A percentile compares a stretch with the other conserved stretches of the same genome.
Evolutionary conservation across 78 protist species (phyloP).

Genomic region (Dictyostelium discoideum): DNA sequence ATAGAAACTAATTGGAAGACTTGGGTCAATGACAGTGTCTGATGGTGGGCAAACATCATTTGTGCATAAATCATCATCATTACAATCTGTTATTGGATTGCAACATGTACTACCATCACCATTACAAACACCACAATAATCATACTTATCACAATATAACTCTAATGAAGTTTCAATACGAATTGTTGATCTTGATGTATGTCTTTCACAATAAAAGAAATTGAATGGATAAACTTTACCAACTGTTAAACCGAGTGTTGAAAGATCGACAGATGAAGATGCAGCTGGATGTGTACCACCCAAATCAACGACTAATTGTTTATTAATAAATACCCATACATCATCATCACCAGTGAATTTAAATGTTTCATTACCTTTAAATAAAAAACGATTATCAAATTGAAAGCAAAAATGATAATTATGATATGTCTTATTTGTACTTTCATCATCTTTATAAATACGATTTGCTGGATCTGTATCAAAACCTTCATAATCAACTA

Average conservation of each 20-base stretch:
- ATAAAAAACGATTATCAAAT: slow-evolving; percentile 13
- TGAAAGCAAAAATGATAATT: slow-evolving; percentile 71
- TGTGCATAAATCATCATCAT: slow-evolving; percentile 36
- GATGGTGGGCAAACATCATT: not conserved
- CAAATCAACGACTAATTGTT: slow-evolving; percentile 39
- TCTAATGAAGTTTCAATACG: slow-evolving; percentile 4
- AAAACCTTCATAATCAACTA: slow-evolving; percentile 19
- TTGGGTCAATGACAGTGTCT: not conserved
- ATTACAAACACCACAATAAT: slow-evolving; percentile 23
- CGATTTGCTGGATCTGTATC: not conserved
- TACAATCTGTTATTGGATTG: not conserved
- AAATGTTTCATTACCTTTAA: slow-evolving; percentile 34
- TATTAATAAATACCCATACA: slow-evolving; percentile 61
- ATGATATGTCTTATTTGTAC: not conserved
- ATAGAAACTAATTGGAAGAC: not conserved
- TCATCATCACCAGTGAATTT: slow-evolving; percentile 75
- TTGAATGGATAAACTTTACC: slow-evolving; percentile 40
- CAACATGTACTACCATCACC: slow-evolving; percentile 23
- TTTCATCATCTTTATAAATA: not conserved
- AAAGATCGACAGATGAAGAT: not conserved
- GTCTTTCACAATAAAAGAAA: slow-evolving; percentile 72
- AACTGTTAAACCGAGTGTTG: not conserved
- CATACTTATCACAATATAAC: not conserved
- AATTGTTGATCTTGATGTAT: slow-evolving; percentile 34
- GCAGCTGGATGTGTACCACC: slow-evolving; percentile 65